These are phyloP conservation scores for Cladosporium sp. DNA, from an alignment of 2,329 filamentous ascomycete species.

Conservation along the genomic window DNA sequence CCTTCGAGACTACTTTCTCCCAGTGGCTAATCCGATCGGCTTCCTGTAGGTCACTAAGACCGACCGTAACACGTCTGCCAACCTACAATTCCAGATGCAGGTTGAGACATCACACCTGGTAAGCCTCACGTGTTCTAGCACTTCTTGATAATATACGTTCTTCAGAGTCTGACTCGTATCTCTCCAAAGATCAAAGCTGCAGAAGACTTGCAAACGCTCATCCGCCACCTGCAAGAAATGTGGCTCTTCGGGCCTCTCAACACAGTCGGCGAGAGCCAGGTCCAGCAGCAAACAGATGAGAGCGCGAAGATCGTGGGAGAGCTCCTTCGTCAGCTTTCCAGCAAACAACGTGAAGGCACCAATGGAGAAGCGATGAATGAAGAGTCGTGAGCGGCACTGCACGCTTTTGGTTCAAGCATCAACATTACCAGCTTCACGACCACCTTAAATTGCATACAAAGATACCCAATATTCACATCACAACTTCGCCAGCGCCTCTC, in stretches of 20 bases:
- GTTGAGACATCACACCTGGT: conserved; percentile 61
- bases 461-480: conserved; percentile 13
- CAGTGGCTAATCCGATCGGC: background rate
- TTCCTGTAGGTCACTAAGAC: conserved; percentile 47
- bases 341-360: conserved; percentile 13
- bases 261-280: conserved; percentile 50
- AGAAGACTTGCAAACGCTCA: conserved; percentile 62
- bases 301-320: conserved; percentile 50
- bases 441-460: background rate
- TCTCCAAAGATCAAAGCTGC: conserved; percentile 55
- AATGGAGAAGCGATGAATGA: conserved; percentile 2
- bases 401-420: background rate
- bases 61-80: conserved; percentile 57
- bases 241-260: conserved; percentile 68
- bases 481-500: conserved; percentile 22
- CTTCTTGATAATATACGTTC: background rate
- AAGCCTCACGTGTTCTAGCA: conserved; percentile 24
- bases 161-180: background rate
- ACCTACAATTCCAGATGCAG: conserved; percentile 59
- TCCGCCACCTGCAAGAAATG: conserved; percentile 63
- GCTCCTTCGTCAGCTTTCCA: conserved; percentile 39
- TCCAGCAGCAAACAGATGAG: conserved; percentile 46
- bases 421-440: background rate
- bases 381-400: background rate
- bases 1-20: background rate